Conservation (phyloP, 306 rosid genomes). For the Lupinus albus region DNA sequence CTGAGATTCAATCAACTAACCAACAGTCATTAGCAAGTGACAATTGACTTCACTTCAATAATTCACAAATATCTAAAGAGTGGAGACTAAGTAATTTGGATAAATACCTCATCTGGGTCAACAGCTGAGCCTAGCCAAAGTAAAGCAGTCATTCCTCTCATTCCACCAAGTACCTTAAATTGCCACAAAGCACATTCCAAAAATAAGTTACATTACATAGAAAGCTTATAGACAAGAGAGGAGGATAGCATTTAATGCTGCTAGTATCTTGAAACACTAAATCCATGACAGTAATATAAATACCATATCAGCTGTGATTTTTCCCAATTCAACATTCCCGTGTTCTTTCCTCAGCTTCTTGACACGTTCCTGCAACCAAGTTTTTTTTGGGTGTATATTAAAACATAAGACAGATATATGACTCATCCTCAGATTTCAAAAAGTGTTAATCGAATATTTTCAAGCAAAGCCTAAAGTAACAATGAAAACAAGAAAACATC, state of each 20-base stretch:
- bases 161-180: slow-evolving; percentile 90
- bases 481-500: slow-evolving; percentile 13
- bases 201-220: slow-evolving; percentile 35
- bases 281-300: slow-evolving; percentile 14
- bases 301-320: slow-evolving; percentile 91
- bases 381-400: slow-evolving; percentile 3
- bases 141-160: slow-evolving; percentile 99
- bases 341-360: slow-evolving; percentile 80
- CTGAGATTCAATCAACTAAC: slow-evolving; percentile 27
- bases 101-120: slow-evolving; percentile 91
- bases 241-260: slow-evolving; percentile 21
- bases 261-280: not conserved
- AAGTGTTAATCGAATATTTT: not conserved
- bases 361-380: slow-evolving; percentile 76
- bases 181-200: slow-evolving; percentile 24
- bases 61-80: slow-evolving; percentile 28
- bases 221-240: slow-evolving; percentile 16
- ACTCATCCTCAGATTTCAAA: not conserved
- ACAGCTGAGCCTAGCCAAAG: slow-evolving; percentile 94
- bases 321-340: slow-evolving; percentile 87
- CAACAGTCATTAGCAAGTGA: not conserved
- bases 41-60: slow-evolving; percentile 24
- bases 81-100: slow-evolving; percentile 37
- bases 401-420: slow-evolving; percentile 16
- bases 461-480: slow-evolving; percentile 24